Conservation (phyloP, 2,329 filamentous ascomycete genomes). For the Botryotinia convoluta region DNA sequence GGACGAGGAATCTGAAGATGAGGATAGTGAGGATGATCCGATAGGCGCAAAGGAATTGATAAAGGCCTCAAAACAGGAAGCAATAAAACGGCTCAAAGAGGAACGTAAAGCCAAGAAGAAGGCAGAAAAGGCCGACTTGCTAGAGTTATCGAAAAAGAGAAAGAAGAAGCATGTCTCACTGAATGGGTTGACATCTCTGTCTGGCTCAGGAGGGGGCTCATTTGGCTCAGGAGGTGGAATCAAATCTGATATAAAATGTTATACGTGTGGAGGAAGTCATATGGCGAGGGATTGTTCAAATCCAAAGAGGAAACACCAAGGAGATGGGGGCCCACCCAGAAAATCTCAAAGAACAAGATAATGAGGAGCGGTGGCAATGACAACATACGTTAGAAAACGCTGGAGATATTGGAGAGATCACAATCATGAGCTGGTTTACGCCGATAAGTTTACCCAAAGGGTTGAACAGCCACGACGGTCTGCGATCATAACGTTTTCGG, state of each 20-base stretch:
- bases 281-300: conserved; percentile 54
- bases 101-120: conserved; percentile 48
- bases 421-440: not conserved
- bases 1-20: conserved; percentile 26
- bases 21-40: conserved; percentile 38
- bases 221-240: conserved; percentile 31
- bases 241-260: conserved; percentile 45
- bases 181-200: conserved; percentile 60
- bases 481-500: not conserved
- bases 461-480: not conserved
- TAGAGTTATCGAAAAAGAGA: conserved; percentile 55
- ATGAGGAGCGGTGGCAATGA: not conserved
- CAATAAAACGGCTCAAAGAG: conserved; percentile 43
- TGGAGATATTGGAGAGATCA: not conserved
- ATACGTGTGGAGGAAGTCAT: conserved; percentile 60
- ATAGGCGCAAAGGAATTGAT: conserved; percentile 47
- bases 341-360: conserved; percentile 21
- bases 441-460: not conserved
- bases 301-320: conserved; percentile 31
- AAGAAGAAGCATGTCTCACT: conserved; percentile 66
- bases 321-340: conserved; percentile 29
- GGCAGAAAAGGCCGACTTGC: conserved; percentile 47
- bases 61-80: conserved; percentile 45
- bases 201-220: conserved; percentile 41
- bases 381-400: not conserved